These are phyloP conservation scores for Sisymbrium altissimum DNA, from an alignment of 345 rosid species.

Conservation along the genomic window DNA sequence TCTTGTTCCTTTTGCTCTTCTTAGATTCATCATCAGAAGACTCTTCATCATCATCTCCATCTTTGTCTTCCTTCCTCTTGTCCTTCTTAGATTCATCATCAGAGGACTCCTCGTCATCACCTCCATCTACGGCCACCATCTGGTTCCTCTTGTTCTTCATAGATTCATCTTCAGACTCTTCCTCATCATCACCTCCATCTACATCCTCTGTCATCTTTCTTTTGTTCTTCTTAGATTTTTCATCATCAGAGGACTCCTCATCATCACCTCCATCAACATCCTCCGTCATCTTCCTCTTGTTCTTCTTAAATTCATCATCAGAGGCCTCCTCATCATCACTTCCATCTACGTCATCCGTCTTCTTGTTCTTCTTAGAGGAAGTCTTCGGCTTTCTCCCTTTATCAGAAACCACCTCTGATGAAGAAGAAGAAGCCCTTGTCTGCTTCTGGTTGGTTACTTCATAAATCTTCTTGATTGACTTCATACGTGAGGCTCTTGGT, in stretches of 20 bases:
- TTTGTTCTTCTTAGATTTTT: neutral
- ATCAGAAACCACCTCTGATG: neutral
- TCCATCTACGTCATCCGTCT: neutral
- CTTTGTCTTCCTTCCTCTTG: neutral
- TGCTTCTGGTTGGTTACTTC: neutral
- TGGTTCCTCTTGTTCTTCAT: no score
- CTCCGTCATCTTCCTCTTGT: neutral
- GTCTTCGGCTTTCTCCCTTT: neutral
- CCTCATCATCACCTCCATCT: neutral
- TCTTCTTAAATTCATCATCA: neutral
- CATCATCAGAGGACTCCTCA: neutral
- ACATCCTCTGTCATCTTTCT: no score
- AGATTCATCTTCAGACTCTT: no score
- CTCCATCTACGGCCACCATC: neutral
- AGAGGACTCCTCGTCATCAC: neutral
- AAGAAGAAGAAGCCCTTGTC: neutral
- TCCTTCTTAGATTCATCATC: no score
- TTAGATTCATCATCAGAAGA: neutral
- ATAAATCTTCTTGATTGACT: neutral
- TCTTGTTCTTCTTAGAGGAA: neutral
- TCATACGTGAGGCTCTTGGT: conserved; percentile 27
- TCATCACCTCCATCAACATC: neutral
- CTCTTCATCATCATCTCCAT: neutral
- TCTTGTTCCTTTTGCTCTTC: neutral
- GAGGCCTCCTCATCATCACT: neutral